Evolutionary conservation across 352 stramenopile genomes (phyloP).

Genomic region (Phytophthora idaei): DNA sequence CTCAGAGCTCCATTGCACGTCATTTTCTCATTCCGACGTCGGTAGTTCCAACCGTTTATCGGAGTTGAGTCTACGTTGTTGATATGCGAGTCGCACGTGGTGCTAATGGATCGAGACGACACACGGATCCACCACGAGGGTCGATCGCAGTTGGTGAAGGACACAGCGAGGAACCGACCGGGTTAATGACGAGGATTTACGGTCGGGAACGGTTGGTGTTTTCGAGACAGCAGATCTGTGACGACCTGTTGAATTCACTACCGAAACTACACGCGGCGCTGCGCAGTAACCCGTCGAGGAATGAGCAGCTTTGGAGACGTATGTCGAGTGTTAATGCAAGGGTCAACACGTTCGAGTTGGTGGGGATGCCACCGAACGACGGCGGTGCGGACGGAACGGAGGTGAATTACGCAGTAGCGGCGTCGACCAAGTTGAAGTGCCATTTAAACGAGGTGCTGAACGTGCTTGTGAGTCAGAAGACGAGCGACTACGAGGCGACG

Average conservation of each 20-base stretch:
- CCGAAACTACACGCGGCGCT: constrained; percentile 41
- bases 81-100: constrained; percentile 9
- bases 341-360: constrained; percentile 44
- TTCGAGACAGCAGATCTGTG: constrained; percentile 32
- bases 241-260: constrained; percentile 36
- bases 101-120: neutral
- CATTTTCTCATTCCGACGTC: constrained; percentile 9
- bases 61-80: neutral
- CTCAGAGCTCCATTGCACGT: constrained; percentile 8
- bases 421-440: constrained; percentile 44
- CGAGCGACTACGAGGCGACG: constrained; percentile 42
- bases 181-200: constrained; percentile 20
- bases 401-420: constrained; percentile 44
- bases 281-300: constrained; percentile 20
- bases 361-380: constrained; percentile 29
- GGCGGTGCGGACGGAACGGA: constrained; percentile 24
- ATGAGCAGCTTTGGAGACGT: constrained; percentile 38
- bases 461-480: constrained; percentile 41
- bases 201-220: constrained; percentile 31
- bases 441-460: constrained; percentile 66
- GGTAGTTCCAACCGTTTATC: neutral
- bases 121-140: constrained; percentile 14
- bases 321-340: constrained; percentile 12
- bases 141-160: constrained; percentile 11
- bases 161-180: constrained; percentile 7